Percentiles rank a stretch among this genome's conserved stretches.
These are phyloP conservation scores for Silene uniflora DNA, from an alignment of 148 eudicot genomes.

Conservation along the genomic window DNA sequence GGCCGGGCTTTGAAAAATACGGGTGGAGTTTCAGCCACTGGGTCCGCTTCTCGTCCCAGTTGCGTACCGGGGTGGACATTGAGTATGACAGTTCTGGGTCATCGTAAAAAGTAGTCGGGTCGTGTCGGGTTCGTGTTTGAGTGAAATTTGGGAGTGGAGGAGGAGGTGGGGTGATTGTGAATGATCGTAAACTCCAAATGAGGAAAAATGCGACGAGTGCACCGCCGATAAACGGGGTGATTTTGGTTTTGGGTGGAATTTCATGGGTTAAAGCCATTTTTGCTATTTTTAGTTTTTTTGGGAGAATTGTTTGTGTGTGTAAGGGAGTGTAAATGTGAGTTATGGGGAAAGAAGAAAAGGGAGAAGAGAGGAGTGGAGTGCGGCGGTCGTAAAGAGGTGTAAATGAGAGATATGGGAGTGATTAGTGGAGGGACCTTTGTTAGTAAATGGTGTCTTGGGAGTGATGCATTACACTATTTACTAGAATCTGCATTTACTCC, in stretches of 20 bases:
- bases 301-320: not conserved
- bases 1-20: slow-evolving; percentile 25
- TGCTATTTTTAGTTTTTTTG: not conserved
- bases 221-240: slow-evolving; percentile 38
- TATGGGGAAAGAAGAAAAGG: not conserved
- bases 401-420: not conserved
- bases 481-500: not conserved
- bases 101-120: slow-evolving; percentile 51
- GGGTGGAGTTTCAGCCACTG: slow-evolving; percentile 57
- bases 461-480: not conserved
- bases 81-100: slow-evolving; percentile 55
- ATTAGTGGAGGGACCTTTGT: not conserved
- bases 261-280: not conserved
- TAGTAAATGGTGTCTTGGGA: not conserved
- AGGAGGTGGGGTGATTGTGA: slow-evolving; percentile 24
- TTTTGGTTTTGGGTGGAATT: slow-evolving; percentile 12
- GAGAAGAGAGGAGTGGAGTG: not conserved
- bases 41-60: slow-evolving; percentile 76
- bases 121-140: slow-evolving; percentile 16
- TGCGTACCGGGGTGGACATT: slow-evolving; percentile 30
- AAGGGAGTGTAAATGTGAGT: not conserved
- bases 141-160: slow-evolving; percentile 1
- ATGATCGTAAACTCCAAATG: slow-evolving; percentile 54
- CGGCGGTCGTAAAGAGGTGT: not conserved
- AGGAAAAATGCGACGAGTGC: slow-evolving; percentile 40